A percentile compares a stretch with the other conserved stretches of the same genome.
Conservation (phyloP, 2,329 filamentous ascomycete species). For the Curvularia sp. region DNA sequence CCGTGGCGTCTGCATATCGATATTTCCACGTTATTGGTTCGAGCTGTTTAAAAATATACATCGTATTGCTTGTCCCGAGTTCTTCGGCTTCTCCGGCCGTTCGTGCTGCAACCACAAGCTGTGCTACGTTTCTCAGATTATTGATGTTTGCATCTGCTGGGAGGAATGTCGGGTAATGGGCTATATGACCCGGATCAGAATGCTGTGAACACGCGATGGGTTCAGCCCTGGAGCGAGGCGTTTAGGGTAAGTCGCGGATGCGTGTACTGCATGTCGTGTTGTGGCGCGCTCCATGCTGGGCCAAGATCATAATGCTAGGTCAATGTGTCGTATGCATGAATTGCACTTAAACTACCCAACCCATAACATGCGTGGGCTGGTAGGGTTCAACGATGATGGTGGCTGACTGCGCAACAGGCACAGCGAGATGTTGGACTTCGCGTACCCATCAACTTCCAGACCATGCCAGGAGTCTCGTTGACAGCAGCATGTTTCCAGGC, state of each 20-base stretch:
- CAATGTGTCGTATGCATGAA: conserved; percentile 1
- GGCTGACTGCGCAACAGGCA: conserved; percentile 54
- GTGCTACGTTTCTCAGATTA: conserved; percentile 15
- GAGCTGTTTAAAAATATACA: conserved; percentile 12
- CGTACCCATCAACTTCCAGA: conserved; percentile 69
- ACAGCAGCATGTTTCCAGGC: conserved; percentile 65
- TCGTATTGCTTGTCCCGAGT: conserved; percentile 1
- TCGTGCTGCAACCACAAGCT: conserved; percentile 16
- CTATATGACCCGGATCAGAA: conserved; percentile 42
- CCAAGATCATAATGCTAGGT: neutral
- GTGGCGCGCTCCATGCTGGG: neutral
- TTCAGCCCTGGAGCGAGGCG: conserved; percentile 43
- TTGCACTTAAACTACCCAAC: neutral
- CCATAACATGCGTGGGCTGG: neutral
- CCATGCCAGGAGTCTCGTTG: conserved; percentile 63
- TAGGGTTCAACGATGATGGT: neutral
- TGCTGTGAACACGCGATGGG: conserved; percentile 36
- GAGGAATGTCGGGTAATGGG: conserved; percentile 37
- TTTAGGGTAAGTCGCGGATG: conserved; percentile 38
- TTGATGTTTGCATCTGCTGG: conserved; percentile 19
- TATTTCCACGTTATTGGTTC: neutral
- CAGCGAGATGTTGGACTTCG: conserved; percentile 67
- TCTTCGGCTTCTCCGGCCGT: neutral
- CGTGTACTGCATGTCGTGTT: neutral
- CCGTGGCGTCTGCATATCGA: no score